phyloP scores from a whole-genome alignment of 352 stramenopile species.

The Globisporangium lucens region DNA sequence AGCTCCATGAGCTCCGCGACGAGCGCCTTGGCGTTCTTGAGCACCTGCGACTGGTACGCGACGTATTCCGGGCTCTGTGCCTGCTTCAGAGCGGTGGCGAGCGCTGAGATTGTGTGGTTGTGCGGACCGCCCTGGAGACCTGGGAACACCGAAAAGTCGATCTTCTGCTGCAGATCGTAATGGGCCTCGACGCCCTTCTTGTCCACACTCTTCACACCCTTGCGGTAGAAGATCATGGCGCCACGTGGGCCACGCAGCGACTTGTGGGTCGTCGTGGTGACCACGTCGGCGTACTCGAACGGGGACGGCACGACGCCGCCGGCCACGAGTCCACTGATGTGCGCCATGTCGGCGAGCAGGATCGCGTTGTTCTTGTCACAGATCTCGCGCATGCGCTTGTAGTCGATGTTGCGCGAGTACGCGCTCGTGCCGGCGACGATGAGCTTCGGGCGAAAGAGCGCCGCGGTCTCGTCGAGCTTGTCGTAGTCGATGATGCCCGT shows the following conservation, averaged over 20 bases:
- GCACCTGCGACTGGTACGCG: slow-evolving; percentile 97
- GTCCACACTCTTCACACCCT: slow-evolving; percentile 90
- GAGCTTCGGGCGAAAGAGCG: slow-evolving; percentile 95
- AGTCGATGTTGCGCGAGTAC: slow-evolving; percentile 99
- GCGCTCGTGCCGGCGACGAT: slow-evolving; percentile 98
- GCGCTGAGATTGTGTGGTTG: slow-evolving; percentile 99
- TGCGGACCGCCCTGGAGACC: slow-evolving; percentile 98
- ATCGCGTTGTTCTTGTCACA: slow-evolving; percentile 93
- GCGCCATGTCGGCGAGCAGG: slow-evolving; percentile 98
- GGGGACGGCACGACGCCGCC: slow-evolving; percentile 94
- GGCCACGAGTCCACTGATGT: slow-evolving; percentile 98
- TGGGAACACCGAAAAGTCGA: slow-evolving; percentile 99
- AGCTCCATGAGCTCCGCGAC: slow-evolving; percentile 83
- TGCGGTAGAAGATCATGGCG: slow-evolving; percentile 99
- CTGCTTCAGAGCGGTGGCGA: slow-evolving; percentile 97
- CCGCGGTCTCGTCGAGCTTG: slow-evolving; percentile 93
- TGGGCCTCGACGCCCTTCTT: slow-evolving; percentile 93
- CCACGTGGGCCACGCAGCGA: slow-evolving; percentile 97
- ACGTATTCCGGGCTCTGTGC: slow-evolving; percentile 93
- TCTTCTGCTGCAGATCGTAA: slow-evolving; percentile 98
- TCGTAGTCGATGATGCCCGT: slow-evolving; percentile 99
- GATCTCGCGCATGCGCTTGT: slow-evolving; percentile 97
- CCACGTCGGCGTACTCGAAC: slow-evolving; percentile 98
- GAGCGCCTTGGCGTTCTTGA: slow-evolving; percentile 90
- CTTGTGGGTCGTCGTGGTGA: slow-evolving; percentile 99